Percentiles rank a stretch among this genome's conserved stretches.
Conservation (phyloP, 2,329 filamentous ascomycete species). For the Epichloe hybrida region DNA sequence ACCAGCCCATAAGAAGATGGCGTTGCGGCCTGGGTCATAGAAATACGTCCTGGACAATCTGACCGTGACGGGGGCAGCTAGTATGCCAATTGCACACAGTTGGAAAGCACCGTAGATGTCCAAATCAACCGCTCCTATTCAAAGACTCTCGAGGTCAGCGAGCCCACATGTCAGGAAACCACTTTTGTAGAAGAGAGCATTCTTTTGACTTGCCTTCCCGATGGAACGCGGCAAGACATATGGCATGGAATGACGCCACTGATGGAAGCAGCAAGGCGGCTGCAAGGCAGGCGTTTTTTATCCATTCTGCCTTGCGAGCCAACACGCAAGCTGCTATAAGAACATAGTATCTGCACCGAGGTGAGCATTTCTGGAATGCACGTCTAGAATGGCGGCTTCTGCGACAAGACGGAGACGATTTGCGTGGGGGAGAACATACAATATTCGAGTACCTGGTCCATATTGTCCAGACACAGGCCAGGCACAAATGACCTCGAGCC, state of each 20-base stretch:
- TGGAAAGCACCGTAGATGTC: constrained; percentile 58
- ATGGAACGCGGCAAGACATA: constrained; percentile 46
- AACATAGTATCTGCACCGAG: constrained; percentile 41
- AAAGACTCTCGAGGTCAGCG: background rate
- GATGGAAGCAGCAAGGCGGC: constrained; percentile 49
- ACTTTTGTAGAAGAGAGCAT: background rate
- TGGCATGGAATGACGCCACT: constrained; percentile 48
- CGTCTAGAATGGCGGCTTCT: background rate
- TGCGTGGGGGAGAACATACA: constrained; percentile 24
- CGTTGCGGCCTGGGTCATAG: constrained; percentile 46
- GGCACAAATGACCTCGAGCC: constrained; percentile 35
- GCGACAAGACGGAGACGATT: background rate
- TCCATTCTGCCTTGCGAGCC: constrained; percentile 47
- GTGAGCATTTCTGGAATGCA: background rate
- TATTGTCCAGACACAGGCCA: constrained; percentile 46
- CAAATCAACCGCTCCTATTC: constrained; percentile 48
- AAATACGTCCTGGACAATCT: constrained; percentile 51
- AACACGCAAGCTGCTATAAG: constrained; percentile 50
- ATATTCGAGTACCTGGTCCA: constrained; percentile 36
- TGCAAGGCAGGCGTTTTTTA: constrained; percentile 50
- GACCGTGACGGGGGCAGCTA: constrained; percentile 50
- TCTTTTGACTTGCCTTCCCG: constrained; percentile 36
- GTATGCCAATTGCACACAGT: constrained; percentile 49
- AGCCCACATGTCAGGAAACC: background rate
- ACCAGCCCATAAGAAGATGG: constrained; percentile 53